These are phyloP conservation scores for Blastomyces percursus DNA, from an alignment of 2,329 filamentous ascomycete species.

Conservation along the genomic window DNA sequence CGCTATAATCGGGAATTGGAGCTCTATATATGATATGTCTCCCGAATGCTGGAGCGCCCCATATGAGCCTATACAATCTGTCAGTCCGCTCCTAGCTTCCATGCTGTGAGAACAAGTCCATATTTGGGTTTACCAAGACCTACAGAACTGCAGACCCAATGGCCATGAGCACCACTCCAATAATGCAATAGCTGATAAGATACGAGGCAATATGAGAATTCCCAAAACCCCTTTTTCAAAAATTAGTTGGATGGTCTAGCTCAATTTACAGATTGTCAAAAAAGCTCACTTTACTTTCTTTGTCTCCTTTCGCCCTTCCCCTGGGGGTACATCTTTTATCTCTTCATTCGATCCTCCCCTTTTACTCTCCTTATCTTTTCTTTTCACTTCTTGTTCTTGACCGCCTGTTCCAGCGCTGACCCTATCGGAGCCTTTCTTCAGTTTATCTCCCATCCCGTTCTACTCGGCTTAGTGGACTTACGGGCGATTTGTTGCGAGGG, in stretches of 20 bases:
- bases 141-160: not conserved
- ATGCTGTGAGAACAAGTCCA: not conserved
- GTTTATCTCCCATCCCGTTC: not conserved
- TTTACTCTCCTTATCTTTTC: not conserved
- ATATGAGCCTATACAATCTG: not conserved
- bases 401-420: not conserved
- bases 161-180: conserved; percentile 2
- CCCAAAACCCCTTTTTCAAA: conserved; percentile 3
- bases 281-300: conserved; percentile 1
- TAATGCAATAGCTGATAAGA: not conserved
- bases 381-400: not conserved
- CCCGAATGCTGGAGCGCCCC: conserved; percentile 3
- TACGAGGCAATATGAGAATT: conserved; percentile 5
- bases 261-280: not conserved
- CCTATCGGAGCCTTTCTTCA: not conserved
- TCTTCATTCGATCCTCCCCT: not conserved
- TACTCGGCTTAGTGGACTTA: not conserved
- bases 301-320: not conserved
- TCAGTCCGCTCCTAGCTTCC: not conserved
- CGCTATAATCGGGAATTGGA: conserved; percentile 2
- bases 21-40: not conserved
- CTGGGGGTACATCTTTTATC: not conserved
- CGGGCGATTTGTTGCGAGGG: conserved; percentile 1
- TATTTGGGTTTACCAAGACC: not conserved
- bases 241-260: not conserved